A percentile compares a stretch with the other conserved stretches of the same genome.
These are phyloP conservation scores for Thalassiosira livingstoniorum DNA, from an alignment of 352 stramenopile genomes.

Conservation along the genomic window DNA sequence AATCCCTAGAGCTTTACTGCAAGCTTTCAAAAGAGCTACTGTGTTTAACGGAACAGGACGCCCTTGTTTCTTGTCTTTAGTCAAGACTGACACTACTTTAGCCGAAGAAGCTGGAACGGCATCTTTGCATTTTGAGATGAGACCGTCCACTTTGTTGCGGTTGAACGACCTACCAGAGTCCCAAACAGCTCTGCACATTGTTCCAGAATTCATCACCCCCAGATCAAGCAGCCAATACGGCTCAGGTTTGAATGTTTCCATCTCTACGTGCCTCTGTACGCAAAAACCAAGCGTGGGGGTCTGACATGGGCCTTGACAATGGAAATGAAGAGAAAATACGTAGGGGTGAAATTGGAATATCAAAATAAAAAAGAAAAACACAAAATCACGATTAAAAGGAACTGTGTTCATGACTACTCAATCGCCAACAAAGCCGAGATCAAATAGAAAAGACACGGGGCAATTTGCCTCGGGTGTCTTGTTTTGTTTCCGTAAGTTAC, in stretches of 20 bases:
- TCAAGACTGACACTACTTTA: slow-evolving; percentile 73
- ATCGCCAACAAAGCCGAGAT: too few relatives aligned
- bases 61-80: slow-evolving; percentile 87
- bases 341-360: too few relatives aligned
- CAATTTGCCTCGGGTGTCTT: too few relatives aligned
- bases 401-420: too few relatives aligned
- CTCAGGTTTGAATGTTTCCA: slow-evolving; percentile 90
- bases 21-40: slow-evolving; percentile 85
- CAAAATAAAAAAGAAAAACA: too few relatives aligned
- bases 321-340: too few relatives aligned
- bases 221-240: slow-evolving; percentile 83
- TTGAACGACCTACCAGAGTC: slow-evolving; percentile 78
- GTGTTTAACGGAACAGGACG: slow-evolving; percentile 86
- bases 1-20: slow-evolving; percentile 86
- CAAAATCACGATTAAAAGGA: too few relatives aligned
- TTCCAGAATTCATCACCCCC: slow-evolving; percentile 76
- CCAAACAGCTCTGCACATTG: slow-evolving; percentile 74
- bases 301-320: slow-evolving; percentile 90
- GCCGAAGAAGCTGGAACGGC: slow-evolving; percentile 27
- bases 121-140: slow-evolving; percentile 61
- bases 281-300: slow-evolving; percentile 90
- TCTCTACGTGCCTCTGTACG: slow-evolving; percentile 89
- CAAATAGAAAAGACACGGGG: too few relatives aligned
- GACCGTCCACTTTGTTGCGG: slow-evolving; percentile 67
- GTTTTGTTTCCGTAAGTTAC: too few relatives aligned